Percentiles rank a stretch among this genome's conserved stretches.
phyloP scores from a whole-genome alignment of 2,329 filamentous ascomycete genomes.

The Colletotrichum navitas region DNA sequence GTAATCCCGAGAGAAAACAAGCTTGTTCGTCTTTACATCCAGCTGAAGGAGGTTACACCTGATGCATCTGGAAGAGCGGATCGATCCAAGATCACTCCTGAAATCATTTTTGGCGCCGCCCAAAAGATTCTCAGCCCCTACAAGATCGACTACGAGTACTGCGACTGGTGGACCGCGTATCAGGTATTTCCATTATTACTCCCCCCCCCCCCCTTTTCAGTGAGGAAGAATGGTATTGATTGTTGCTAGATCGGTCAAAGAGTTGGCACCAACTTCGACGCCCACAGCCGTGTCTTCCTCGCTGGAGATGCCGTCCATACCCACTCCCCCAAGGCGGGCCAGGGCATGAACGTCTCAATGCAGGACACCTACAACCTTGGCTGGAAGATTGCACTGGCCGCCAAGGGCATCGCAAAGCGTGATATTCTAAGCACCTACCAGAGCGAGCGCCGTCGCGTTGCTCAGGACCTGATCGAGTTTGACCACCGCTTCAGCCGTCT shows the following conservation, averaged over 20 bases:
- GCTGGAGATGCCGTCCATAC: slow-evolving; percentile 75
- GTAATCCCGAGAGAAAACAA: slow-evolving; percentile 74
- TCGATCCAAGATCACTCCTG: slow-evolving; percentile 71
- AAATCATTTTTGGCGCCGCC: slow-evolving; percentile 71
- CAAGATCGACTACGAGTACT: slow-evolving; percentile 71
- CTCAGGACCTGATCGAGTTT: slow-evolving; percentile 69
- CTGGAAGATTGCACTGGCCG: slow-evolving; percentile 66
- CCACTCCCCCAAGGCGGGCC: slow-evolving; percentile 72
- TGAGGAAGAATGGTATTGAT: background rate
- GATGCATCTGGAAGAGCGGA: slow-evolving; percentile 63
- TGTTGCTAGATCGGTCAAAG: slow-evolving; percentile 75
- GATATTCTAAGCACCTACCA: slow-evolving; percentile 64
- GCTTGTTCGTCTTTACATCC: slow-evolving; percentile 74
- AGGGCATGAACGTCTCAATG: slow-evolving; percentile 81
- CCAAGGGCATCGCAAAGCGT: slow-evolving; percentile 57
- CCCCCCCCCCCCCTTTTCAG: slow-evolving; percentile 47
- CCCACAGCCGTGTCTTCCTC: slow-evolving; percentile 72
- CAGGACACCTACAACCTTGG: slow-evolving; percentile 72
- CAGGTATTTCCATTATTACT: slow-evolving; percentile 57
- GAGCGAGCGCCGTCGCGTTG: slow-evolving; percentile 68
- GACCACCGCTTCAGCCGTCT: slow-evolving; percentile 69
- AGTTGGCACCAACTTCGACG: slow-evolving; percentile 69
- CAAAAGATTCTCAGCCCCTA: slow-evolving; percentile 76
- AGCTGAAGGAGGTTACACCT: slow-evolving; percentile 64
- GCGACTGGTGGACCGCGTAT: slow-evolving; percentile 76